A percentile compares a stretch with the other conserved stretches of the same genome.
Conservation (phyloP, 176 grass and related monocot species). For the Ampelocalamus luodianensis region DNA sequence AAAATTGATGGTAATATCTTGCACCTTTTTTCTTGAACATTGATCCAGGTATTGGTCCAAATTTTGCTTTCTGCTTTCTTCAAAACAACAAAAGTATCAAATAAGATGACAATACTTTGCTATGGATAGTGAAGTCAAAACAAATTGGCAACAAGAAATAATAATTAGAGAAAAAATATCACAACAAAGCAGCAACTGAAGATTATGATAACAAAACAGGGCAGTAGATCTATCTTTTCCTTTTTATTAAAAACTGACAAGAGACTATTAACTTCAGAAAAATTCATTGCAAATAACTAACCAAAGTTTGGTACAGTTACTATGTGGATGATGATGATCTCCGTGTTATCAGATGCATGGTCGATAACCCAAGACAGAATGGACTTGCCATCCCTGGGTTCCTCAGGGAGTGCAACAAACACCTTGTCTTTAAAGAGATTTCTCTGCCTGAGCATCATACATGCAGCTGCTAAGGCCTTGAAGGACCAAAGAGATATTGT, state of each 20-base stretch:
- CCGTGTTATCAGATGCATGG: not conserved
- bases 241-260: constrained; percentile 15
- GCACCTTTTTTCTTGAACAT: constrained; percentile 44
- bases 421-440: constrained; percentile 27
- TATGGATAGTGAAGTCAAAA: not conserved
- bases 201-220: not conserved
- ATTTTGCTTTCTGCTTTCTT: constrained; percentile 25
- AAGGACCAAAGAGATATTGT: not conserved
- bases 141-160: not conserved
- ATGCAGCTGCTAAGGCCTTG: not conserved
- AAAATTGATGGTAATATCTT: not conserved
- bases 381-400: constrained; percentile 28
- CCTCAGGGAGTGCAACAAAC: constrained; percentile 35
- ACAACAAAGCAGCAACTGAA: not conserved
- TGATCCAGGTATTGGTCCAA: constrained; percentile 33
- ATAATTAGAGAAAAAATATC: not conserved
- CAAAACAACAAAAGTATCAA: not conserved
- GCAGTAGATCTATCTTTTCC: not conserved
- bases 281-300: constrained; percentile 21
- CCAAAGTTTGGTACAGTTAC: constrained; percentile 24
- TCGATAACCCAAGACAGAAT: constrained; percentile 34
- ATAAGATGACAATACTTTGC: constrained; percentile 1
- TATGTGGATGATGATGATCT: constrained; percentile 43
- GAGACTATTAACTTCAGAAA: not conserved
- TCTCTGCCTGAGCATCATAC: constrained; percentile 27